These are phyloP conservation scores for Beauveria asiatica DNA, from an alignment of 2,329 filamentous ascomycete species.

Conservation along the genomic window DNA sequence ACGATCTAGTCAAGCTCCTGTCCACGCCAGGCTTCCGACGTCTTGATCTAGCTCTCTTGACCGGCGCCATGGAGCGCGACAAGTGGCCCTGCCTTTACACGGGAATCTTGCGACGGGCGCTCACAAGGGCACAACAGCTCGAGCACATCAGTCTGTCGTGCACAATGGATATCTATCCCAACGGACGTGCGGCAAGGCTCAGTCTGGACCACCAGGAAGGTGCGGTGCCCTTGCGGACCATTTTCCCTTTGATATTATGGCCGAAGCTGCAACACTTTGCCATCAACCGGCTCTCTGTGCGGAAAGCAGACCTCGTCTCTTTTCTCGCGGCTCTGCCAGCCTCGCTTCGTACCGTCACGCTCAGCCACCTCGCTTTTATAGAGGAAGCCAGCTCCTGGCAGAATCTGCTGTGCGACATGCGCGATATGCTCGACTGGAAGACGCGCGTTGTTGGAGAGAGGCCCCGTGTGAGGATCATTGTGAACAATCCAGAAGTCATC, in stretches of 20 bases:
- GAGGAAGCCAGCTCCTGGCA: background rate
- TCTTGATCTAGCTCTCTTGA: slow-evolving; percentile 20
- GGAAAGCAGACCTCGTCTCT: background rate
- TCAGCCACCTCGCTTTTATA: background rate
- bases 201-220: background rate
- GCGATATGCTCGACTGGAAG: background rate
- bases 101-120: slow-evolving; percentile 12
- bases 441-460: background rate
- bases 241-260: slow-evolving; percentile 24
- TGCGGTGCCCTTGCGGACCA: slow-evolving; percentile 15
- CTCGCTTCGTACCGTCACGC: background rate
- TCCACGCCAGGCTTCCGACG: slow-evolving; percentile 19
- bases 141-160: slow-evolving; percentile 18
- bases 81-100: slow-evolving; percentile 10
- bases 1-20: slow-evolving; percentile 16
- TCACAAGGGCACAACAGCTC: slow-evolving; percentile 14
- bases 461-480: background rate
- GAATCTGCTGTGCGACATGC: background rate
- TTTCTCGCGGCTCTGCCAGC: background rate
- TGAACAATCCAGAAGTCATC: background rate
- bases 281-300: slow-evolving; percentile 11
- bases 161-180: slow-evolving; percentile 8
- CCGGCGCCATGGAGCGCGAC: slow-evolving; percentile 6
- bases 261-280: slow-evolving; percentile 22
- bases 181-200: background rate